Evolutionary conservation across 1,284 basidiomycete species (phyloP), one percentile per base, ranked within the genome.

Genomic region (Lentinula novae-zelandiae): DNA sequence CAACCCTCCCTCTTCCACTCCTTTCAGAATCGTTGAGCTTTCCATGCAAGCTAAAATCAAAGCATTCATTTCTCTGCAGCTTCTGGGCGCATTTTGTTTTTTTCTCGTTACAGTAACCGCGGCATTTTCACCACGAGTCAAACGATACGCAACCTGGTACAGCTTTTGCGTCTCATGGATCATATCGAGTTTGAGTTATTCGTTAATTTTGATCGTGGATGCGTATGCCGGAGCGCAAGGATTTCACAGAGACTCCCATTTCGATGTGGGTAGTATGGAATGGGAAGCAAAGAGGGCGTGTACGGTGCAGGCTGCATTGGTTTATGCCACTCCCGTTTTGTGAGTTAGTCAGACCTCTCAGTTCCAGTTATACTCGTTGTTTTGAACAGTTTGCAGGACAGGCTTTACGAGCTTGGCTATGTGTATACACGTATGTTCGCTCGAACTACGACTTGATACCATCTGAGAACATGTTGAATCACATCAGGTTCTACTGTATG

Each of bases 121-220:
- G 4, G 70, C 71, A 2, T n/a, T 72, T 15, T 64, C 68, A 22
- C 60, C 58, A 3, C 66, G 64, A 38, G 67, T 75, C 59, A 68
- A 69, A 53, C 67, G 73, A 53, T 72, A 73, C 64, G 64, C 71
- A 15, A 74, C 74, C 1, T 76, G 72, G 70, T 69, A 73, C 58
- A 72, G 68, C 62, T 76, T 76, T 65, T 72, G 71, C 57, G 60
- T 69, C 17, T 67, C 71, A 9, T 76, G 75, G 75, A 68, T 75
- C 40, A 65, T 76, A 7, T 75, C 44, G 54, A 62, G 33, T 67
- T 67, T 13, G 65, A 67, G 55, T 22, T 55, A 55, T n/a, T 42
- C 53, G 39, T 13, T 55, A 22, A 17, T 17, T 0, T 13, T 55
- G 0, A 39, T 55, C 31, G 27, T 55, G 20, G 31, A 55, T 1